phyloP scores from a whole-genome alignment of 352 stramenopile genomes.

The Pythium diclinum region DNA sequence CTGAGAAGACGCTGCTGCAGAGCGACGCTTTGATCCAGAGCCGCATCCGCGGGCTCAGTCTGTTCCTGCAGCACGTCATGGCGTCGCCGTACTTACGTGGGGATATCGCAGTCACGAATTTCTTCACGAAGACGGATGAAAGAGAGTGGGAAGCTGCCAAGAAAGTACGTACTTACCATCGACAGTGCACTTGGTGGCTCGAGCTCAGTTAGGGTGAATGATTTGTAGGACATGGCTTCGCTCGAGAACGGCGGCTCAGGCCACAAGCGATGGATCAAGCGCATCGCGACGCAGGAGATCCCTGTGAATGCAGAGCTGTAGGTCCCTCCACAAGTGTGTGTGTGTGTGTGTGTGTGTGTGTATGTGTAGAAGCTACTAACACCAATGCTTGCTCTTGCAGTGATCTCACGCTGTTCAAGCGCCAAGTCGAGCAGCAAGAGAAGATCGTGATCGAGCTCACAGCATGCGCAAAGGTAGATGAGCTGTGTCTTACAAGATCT shows the following conservation, averaged over 20 bases:
- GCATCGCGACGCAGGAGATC: slow-evolving; percentile 39
- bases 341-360: too few relatives aligned
- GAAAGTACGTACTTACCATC: slow-evolving; percentile 28
- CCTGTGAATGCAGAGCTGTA: slow-evolving; percentile 40
- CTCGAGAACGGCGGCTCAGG: slow-evolving; percentile 59
- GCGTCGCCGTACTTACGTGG: slow-evolving; percentile 56
- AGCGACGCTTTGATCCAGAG: slow-evolving; percentile 54
- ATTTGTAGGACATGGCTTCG: slow-evolving; percentile 31
- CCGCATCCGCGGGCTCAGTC: slow-evolving; percentile 51
- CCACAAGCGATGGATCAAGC: slow-evolving; percentile 67
- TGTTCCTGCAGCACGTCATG: slow-evolving; percentile 58
- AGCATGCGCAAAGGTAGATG: slow-evolving; percentile 42
- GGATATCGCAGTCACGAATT: slow-evolving; percentile 48
- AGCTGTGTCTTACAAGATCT: neutral
- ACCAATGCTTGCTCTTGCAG: slow-evolving; percentile 19
- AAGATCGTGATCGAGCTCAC: slow-evolving; percentile 44
- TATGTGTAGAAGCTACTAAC: too few relatives aligned
- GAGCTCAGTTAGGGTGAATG: neutral
- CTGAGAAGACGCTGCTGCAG: slow-evolving; percentile 60
- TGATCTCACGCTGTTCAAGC: slow-evolving; percentile 47
- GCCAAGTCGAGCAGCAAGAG: slow-evolving; percentile 58
- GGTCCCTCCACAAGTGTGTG: neutral
- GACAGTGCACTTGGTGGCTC: neutral
- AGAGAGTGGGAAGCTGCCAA: slow-evolving; percentile 56
- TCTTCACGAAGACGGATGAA: slow-evolving; percentile 45